Evolutionary conservation across 2,329 filamentous ascomycete genomes (phyloP).

Genomic region (Pseudogymnoascus sp.): DNA sequence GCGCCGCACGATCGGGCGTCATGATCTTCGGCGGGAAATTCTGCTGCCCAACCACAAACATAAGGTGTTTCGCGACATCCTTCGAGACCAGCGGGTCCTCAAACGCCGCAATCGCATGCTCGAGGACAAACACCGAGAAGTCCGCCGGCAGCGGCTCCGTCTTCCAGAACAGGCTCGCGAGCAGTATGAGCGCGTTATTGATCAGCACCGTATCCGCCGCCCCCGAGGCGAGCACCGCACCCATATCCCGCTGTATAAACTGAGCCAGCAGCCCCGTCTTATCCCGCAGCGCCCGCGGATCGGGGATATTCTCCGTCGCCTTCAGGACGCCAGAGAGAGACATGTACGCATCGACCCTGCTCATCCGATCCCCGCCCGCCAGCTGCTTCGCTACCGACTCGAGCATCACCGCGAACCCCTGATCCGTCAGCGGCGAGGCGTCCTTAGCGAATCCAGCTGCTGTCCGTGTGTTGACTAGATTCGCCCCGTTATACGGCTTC

Average conservation of each 20-base stretch:
- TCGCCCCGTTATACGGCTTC: constrained; percentile 49
- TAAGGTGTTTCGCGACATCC: constrained; percentile 65
- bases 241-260: constrained; percentile 77
- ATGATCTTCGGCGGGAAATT: constrained; percentile 69
- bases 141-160: constrained; percentile 64
- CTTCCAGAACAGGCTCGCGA: constrained; percentile 69
- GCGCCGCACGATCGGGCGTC: constrained; percentile 60
- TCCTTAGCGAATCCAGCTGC: too few species aligned
- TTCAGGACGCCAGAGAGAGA: constrained; percentile 68
- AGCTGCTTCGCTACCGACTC: constrained; percentile 78
- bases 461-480: constrained; percentile 9
- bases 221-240: constrained; percentile 47
- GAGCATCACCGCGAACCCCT: constrained; percentile 68
- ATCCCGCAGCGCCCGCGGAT: constrained; percentile 59
- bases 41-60: constrained; percentile 73
- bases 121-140: constrained; percentile 71
- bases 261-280: constrained; percentile 72
- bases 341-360: constrained; percentile 77
- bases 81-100: constrained; percentile 64
- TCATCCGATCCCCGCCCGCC: constrained; percentile 61
- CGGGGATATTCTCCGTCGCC: constrained; percentile 73
- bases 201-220: constrained; percentile 59
- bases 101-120: constrained; percentile 68
- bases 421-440: constrained; percentile 26
- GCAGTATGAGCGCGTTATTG: constrained; percentile 68